Base-by-base conservation (phyloP, 2,329 filamentous ascomycete species). In the Eutypella sp. region DNA sequence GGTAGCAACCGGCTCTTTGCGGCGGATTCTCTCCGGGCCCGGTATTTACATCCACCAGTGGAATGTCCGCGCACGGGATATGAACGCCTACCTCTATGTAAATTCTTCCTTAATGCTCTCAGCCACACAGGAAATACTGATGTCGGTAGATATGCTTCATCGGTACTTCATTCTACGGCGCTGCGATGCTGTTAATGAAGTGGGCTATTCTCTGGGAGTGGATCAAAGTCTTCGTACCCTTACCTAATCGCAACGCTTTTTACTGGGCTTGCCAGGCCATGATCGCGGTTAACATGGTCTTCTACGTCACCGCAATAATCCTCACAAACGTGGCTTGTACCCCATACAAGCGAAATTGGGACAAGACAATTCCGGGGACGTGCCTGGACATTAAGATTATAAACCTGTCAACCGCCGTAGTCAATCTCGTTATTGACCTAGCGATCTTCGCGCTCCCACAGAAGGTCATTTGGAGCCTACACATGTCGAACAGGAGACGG, bases 1-100 rank as follows among this genome's bases (percentile, higher is more conserved):
- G 36, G 36, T 39, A n/a, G 36, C 13, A 39, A 39, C 36, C 15
- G 20, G 20, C 11, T 39, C 36, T n/a, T 15, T 39, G 13, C 36
- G 36, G 19, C 36, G 36, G 20, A 24, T 39, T n/a, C 19, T 39
- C 3, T 20, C 18, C 5, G 36, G 36, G n/a, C 20, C 36, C 15
- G 49, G 47, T 20, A 44, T 49, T n/a, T 52, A 47, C 42, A 45
- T 52, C 11, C 49, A 52, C 25, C 45, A 48, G 27, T 50, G 48
- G 45, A 42, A 52, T 20, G 45, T 48, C 24, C 48, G 50, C 6
- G 44, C 50, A 4, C 38, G 42, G n/a, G 45, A 48, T 38, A 33
- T 50, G 11, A 31, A 43, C 10, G 40, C 15, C 2, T 46, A 46
- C 18, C 40, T 47, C 25, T 45, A 50, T 27, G 50, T 50, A 40